Evolutionary conservation across 2,329 filamentous ascomycete species (phyloP), one percentile per base, ranked within the genome.

Genomic region (Cyphellophora attinorum): DNA sequence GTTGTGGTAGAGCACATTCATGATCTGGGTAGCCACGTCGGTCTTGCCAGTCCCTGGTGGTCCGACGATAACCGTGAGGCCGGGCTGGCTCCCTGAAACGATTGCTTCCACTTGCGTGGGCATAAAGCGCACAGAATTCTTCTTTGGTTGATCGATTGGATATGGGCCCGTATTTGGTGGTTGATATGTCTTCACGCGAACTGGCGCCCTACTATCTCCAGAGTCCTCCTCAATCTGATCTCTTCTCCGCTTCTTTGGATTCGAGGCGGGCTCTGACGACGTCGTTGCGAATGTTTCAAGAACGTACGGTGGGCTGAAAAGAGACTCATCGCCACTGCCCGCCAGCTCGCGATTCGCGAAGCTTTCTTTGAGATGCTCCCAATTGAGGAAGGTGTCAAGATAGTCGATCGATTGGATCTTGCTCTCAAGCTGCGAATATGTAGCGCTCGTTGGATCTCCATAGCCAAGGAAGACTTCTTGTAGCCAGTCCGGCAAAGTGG

Each of bases 1-100:
- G 60, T 96, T 94, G 65, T 96, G 89, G 55, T 98, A 98, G 49
- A 98, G 82, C 57, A 96, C 95, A 65, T 85, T 95, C 62, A 98
- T 98, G 55, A 96, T 93, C 58, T 98, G 91, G 4, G 89, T 95
- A 31, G 86, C 88, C 34, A 98, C 91, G 59, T 98, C 91, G n/a
- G 91, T 98, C 66, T 98, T 98, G 43, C 93, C 91, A 5, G 91
- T 98, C 35, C 91, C 91, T 5, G 91, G 91, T 35, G 91, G 91
- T 1, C 91, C 91, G 42, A 98, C 85, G 48, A 98, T 81, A 31
- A 98, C 75, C 1, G 89, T 95, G 33, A 98, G 69, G 13, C 93
- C 91, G 21, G 91, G 89, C 51, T 98, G 93, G 5, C 85, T 88
- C 13, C 91, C 91, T 27, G 89, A 95, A 40, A 83, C 78, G 51